Evolutionary conservation across 768 basidiomycete species (phyloP), one percentile per base, ranked within the genome.

Genomic region (Rubroboletus satanas): DNA sequence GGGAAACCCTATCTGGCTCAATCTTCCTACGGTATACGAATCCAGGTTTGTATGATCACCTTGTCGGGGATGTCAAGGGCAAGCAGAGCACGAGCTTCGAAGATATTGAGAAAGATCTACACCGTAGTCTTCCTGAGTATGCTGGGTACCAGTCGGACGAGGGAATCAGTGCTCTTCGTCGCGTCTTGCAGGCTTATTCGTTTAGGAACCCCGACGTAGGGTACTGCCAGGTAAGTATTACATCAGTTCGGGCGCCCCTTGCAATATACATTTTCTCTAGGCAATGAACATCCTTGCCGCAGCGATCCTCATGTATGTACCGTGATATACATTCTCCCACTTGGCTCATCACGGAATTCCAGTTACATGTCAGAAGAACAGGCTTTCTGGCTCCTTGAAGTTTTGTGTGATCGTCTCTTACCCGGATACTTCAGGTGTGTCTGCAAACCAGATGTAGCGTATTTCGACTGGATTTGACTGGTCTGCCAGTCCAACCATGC

Each of bases 311-410:
- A 93, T 95, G 92, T 93, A 63, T 59, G 83, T 68, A 15, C 49
- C 8, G 44, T 43, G 9, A 3, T 23, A 33, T 52, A 37, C 26
- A 42, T 39, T 47, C 29, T 47, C 23, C 12, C 31, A 2, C 21
- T 31, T 38, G 46, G 8, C 60, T 70, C 41, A 65, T 49, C 12
- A 7, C 17, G 3, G 29, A 36, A 44, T 43, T 45, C 21, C 62
- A 98, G 95, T 58, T 99, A 98, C 70, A 93, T 97, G 93, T 96
- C 93, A 3, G 97, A 99, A 72, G 97, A 98, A 62, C 96, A 98
- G 70, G 87, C 95, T 11, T 99, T 99, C 70, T 98, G 95, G 95
- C 77, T 98, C 7, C 79, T 99, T 7, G 91, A 95, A 65, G 92
- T 98, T 1, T 78, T 99, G 7, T 98, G 97, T 62, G 93, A 95